Percentiles rank a stretch among this genome's conserved stretches.
Conservation (phyloP, 2,329 filamentous ascomycete genomes). For the Penicillium brevicompactum region DNA sequence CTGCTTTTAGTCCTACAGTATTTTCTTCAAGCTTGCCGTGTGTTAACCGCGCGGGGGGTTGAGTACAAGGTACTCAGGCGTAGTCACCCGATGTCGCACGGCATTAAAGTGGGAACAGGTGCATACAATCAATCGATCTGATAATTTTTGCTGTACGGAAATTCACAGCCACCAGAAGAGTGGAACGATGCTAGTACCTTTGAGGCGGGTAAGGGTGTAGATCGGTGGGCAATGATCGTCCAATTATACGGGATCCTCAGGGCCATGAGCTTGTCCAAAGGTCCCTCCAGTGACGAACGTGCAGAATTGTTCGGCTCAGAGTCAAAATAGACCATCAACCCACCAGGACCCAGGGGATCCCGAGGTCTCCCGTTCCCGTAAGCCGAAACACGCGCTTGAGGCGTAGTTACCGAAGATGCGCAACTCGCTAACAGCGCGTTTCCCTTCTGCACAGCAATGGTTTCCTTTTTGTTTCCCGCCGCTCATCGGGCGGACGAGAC, state of each 20-base stretch:
- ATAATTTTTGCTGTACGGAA: background rate
- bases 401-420: background rate
- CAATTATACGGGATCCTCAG: background rate
- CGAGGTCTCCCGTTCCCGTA: background rate
- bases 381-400: constrained; percentile 3
- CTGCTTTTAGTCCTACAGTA: no score
- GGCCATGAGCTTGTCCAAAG: background rate
- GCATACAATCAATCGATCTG: constrained; percentile 4
- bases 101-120: background rate
- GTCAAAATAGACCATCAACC: background rate
- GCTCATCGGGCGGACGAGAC: background rate
- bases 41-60: no score
- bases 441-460: constrained; percentile 5
- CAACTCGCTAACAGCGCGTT: background rate
- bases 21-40: no score
- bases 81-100: background rate
- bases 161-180: background rate
- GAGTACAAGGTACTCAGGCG: no score
- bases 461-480: background rate
- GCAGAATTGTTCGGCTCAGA: background rate
- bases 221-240: background rate
- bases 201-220: background rate
- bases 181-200: background rate
- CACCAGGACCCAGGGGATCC: background rate
- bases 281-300: background rate